Percentiles rank a stretch among this genome's conserved stretches.
phyloP scores from a whole-genome alignment of 2,329 filamentous ascomycete species.

The Penicillium capsulatum region DNA sequence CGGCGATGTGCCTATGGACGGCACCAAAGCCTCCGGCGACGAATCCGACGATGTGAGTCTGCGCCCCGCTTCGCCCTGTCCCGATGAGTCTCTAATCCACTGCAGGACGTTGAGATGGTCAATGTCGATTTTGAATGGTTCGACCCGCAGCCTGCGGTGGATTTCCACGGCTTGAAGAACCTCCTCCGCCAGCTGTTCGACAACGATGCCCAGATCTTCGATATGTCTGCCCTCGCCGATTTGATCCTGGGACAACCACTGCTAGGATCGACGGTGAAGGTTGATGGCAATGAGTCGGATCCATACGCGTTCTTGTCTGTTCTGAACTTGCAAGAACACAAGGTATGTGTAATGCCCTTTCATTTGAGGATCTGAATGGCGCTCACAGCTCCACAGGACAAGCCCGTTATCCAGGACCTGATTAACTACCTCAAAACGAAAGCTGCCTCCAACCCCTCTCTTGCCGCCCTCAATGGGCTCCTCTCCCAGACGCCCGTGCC shows the following conservation, averaged over 20 bases:
- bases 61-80: conserved; percentile 2
- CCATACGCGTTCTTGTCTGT: conserved; percentile 90
- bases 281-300: conserved; percentile 89
- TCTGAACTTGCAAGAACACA: conserved; percentile 75
- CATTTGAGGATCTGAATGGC: too few species aligned
- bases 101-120: conserved; percentile 80
- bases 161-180: conserved; percentile 92
- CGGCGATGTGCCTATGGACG: conserved; percentile 43
- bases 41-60: conserved; percentile 41
- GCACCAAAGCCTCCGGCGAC: conserved; percentile 38
- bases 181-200: conserved; percentile 90
- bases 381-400: conserved; percentile 48
- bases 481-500: conserved; percentile 50
- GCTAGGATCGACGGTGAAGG: conserved; percentile 91
- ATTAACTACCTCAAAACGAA: conserved; percentile 64
- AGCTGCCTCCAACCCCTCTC: conserved; percentile 49
- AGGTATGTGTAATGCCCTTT: too few species aligned
- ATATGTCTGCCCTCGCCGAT: conserved; percentile 81
- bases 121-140: conserved; percentile 99
- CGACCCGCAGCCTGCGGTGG: conserved; percentile 81
- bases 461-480: conserved; percentile 57
- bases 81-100: conserved; percentile 7
- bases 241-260: conserved; percentile 80
- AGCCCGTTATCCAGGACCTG: conserved; percentile 66
- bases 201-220: conserved; percentile 76